phyloP scores from a whole-genome alignment of 441 rosid species.

The Pelargonium australe region DNA sequence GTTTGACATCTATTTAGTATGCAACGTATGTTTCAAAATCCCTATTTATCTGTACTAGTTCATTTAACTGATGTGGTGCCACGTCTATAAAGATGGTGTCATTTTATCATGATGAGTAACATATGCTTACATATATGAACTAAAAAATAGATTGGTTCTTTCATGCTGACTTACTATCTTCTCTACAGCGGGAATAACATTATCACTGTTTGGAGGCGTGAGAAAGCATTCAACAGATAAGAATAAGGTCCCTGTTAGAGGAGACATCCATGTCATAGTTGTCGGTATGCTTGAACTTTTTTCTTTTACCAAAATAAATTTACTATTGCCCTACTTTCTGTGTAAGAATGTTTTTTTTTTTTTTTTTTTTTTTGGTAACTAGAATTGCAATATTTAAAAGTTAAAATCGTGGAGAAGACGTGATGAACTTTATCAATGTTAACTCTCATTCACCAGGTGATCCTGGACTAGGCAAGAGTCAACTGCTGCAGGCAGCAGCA shows the following conservation, averaged over 20 bases:
- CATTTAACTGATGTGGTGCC: conserved; percentile 11
- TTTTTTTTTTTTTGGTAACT: background rate
- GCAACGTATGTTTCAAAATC: conserved; percentile 5
- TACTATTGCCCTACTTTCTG: background rate
- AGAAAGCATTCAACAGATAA: conserved; percentile 79
- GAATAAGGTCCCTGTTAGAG: conserved; percentile 98
- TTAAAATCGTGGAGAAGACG: conserved; percentile 8
- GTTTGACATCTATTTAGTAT: conserved; percentile 4
- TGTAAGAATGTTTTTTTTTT: background rate
- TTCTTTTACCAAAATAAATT: conserved; percentile 5
- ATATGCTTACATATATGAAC: background rate
- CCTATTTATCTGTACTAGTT: conserved; percentile 6
- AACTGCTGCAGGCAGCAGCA: conserved; percentile 94
- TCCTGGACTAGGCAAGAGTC: conserved; percentile 98
- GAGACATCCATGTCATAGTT: conserved; percentile 95
- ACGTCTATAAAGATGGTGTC: conserved; percentile 7
- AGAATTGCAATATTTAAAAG: conserved; percentile 3
- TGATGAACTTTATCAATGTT: conserved; percentile 11
- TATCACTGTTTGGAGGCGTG: conserved; percentile 93
- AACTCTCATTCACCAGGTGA: conserved; percentile 52
- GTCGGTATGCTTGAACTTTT: conserved; percentile 56
- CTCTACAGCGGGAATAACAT: conserved; percentile 82
- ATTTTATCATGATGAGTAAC: background rate
- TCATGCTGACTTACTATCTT: conserved; percentile 17
- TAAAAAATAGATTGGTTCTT: conserved; percentile 11